Conservation (phyloP, 2,329 filamentous ascomycete species). For the Coniosporium tulheliwenetii region DNA sequence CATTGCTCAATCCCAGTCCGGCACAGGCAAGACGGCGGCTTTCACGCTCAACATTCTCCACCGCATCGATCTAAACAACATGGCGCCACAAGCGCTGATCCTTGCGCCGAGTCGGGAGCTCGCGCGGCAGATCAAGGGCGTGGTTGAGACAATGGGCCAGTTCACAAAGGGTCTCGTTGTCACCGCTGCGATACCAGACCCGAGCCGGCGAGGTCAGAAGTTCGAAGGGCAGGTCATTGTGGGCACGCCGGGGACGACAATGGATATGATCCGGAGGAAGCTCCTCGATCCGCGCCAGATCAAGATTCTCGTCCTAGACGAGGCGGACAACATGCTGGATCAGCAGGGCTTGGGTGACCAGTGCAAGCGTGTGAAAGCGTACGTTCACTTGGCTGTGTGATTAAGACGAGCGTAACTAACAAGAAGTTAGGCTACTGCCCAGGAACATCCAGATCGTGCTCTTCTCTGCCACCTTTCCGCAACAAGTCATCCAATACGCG, state of each 20-base stretch:
- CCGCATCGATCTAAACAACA: conserved; percentile 59
- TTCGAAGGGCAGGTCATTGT: conserved; percentile 71
- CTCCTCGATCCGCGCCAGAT: conserved; percentile 58
- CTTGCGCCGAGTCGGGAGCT: conserved; percentile 89
- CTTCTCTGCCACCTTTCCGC: conserved; percentile 89
- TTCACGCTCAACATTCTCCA: conserved; percentile 88
- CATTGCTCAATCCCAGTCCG: conserved; percentile 98
- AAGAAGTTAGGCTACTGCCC: conserved; percentile 47
- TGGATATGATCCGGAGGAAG: conserved; percentile 67
- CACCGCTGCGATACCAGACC: conserved; percentile 69
- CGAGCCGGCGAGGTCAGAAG: conserved; percentile 49
- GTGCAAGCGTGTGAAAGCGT: conserved; percentile 79
- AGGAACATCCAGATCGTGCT: conserved; percentile 70
- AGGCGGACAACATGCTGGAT: conserved; percentile 98
- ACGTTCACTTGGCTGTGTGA: conserved; percentile 17
- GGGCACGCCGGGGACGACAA: conserved; percentile 85
- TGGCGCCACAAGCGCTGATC: conserved; percentile 69
- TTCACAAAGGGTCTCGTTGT: conserved; percentile 65
- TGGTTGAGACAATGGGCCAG: conserved; percentile 68
- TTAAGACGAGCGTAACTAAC: conserved; percentile 14
- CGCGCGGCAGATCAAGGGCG: conserved; percentile 82
- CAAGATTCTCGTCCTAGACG: conserved; percentile 78
- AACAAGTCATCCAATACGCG: conserved; percentile 73
- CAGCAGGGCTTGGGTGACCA: conserved; percentile 91
- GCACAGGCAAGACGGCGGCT: conserved; percentile 93